Base-by-base conservation (phyloP, 2,329 filamentous ascomycete species). In the Cordyceps pruinosa region DNA sequence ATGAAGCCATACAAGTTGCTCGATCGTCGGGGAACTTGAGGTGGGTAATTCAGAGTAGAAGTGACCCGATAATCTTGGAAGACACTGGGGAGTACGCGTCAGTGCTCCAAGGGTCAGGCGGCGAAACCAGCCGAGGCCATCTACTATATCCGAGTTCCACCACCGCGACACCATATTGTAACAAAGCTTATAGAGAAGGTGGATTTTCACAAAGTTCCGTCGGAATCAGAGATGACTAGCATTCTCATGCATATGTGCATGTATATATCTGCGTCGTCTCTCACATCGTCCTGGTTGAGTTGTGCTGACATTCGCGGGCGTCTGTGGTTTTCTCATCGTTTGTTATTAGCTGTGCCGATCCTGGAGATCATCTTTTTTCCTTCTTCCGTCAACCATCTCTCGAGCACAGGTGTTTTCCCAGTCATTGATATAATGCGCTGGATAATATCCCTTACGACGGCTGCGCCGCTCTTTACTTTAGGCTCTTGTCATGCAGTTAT, bases 401-500 rank as follows among this genome's bases (percentile, higher is more conserved):
- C n/a, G n/a, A n/a, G n/a, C n/a, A n/a, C n/a, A n/a, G n/a, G n/a
- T 46, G 15, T 39, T 9, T 19, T 26, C n/a, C 6, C 30, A 10
- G 17, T 7, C 6, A 32, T n/a, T 26, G 9, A 23, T 19, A 52
- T 15, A 37, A 52, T 52, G 49, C 49, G 37, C 49, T 52, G 49
- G 49, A 52, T 19, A n/a, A 41, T 37, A 52, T 52, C 49, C 30
- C 19, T 52, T 7, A 5, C 42, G 8, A 15, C 49, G 37, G 49
- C 49, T 42, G 49, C 49, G 49, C 49, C 49, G 49, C 37, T 52
- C 26, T 23, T 52, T 12, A 23, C 49, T 25, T 23, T 52, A 68
- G 25, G 75, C 37, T 25, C 49, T 9, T 30, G 69, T 28, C 79
- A 81, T 61, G 74, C 72, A 28, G 76, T 78, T 32, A 75, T 81